Conservation (phyloP, 805 yeast genomes). For the Ogataea methylovora region DNA sequence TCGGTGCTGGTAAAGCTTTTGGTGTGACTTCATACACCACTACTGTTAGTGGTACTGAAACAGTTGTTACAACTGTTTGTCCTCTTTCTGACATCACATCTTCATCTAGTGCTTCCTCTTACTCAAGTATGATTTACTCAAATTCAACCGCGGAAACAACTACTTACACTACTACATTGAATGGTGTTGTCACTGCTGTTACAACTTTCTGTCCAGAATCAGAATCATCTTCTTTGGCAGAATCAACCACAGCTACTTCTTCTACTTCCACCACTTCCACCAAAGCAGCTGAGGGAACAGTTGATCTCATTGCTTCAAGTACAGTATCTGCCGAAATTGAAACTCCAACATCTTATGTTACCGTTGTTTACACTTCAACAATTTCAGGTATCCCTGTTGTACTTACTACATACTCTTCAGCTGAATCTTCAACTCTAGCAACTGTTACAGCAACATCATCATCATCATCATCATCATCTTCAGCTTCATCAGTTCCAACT, state of each 20-base stretch:
- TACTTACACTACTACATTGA: constrained; percentile 8
- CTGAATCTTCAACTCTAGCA: background rate
- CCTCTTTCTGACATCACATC: constrained; percentile 3
- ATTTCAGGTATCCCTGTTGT: constrained; percentile 17
- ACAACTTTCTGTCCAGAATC: constrained; percentile 17
- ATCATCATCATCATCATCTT: constrained; percentile 1
- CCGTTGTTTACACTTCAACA: constrained; percentile 17
- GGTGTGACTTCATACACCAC: constrained; percentile 9
- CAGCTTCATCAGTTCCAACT: constrained; percentile 6
- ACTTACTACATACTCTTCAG: constrained; percentile 15
- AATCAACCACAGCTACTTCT: constrained; percentile 1
- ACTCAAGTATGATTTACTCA: background rate
- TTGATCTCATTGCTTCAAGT: constrained; percentile 12
- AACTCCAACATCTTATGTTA: constrained; percentile 7
- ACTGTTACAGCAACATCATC: background rate
- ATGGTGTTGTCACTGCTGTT: constrained; percentile 10
- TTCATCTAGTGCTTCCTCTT: background rate
- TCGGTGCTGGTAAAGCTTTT: constrained; percentile 6
- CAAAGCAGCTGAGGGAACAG: constrained; percentile 6
- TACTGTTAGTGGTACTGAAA: constrained; percentile 3
- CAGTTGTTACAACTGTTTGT: constrained; percentile 5
- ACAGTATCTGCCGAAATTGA: constrained; percentile 14
- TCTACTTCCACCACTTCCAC: constrained; percentile 4
- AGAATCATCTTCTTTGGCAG: no score
- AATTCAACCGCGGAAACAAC: constrained; percentile 7